Base-by-base conservation (phyloP, 495 filamentous ascomycete species). In the Aspergillus nidulans region DNA sequence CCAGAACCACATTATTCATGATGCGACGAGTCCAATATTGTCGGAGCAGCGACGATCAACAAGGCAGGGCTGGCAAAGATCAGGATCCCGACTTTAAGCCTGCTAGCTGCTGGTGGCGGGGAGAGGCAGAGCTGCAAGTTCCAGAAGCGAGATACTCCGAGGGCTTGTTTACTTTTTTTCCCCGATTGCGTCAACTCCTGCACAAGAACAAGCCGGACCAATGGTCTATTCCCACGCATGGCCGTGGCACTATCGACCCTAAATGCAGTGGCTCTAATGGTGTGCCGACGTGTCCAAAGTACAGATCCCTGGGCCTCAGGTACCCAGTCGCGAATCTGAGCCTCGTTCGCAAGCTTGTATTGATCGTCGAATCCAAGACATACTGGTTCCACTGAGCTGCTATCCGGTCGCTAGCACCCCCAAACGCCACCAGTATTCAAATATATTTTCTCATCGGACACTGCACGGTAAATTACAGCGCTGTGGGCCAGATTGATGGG, bases 261-360 rank as follows among this genome's bases (percentile, higher is more conserved):
- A 21, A 36, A 16, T 2, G 6, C 52, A 40, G 30, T 54, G 52
- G 52, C 32, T 54, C 13, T 47, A 48, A 41, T 28, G 19, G 36
- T 42, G 51, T 40, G 20, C 25, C 41, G 44, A 55, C 43, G 23
- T 55, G 44, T 47, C 52, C 44, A 47, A 55, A 55, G 43, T 41
- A 34, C 30, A 6, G 30, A 34, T n/a, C n/a, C 19, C 51, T 25
- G 30, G 51, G 40, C 41, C 21, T 32, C 2, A 46, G 42, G 30
- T 23, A 41, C 53, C 38, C 53, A 28, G 44, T n/a, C 7, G 32
- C 50, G 40, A 44, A 53, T 40, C 38, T 53, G 40, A 44, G 45
- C 50, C 38, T 53, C 16, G 38, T 47, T 30, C 44, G 36, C 45
- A 41, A 56, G 53, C 53, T 56, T 38, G 39, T 7, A 26, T 25